Evolutionary conservation across 2,329 filamentous ascomycete genomes (phyloP), one percentile per base, ranked within the genome.

Genomic region (Ophiostoma himal-ulmi): DNA sequence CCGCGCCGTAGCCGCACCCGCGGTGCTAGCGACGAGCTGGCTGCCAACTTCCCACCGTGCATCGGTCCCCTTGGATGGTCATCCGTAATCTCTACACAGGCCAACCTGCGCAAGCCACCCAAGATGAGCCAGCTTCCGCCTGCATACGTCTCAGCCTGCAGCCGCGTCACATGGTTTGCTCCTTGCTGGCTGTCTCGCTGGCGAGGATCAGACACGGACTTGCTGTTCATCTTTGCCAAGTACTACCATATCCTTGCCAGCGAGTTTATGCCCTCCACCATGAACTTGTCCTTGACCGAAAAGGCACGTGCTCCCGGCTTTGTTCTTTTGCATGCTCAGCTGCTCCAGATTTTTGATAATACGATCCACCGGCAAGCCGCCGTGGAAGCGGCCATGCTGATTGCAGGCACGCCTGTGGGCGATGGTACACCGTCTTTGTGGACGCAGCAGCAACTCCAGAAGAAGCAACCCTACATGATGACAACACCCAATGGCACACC

Each of bases 201-300:
- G 94, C 90, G 88, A 72, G 94, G 94, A 17, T 88, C 89, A 1
- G 93, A 97, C 75, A 96, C 91, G 4, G 94, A 97, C 76, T 82
- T 97, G 44, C 92, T 97, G 77, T 97, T 94, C 80, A 90, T 96
- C 64, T 97, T 97, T 76, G 88, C 89, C 80, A 97, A 96, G 79
- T 90, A 95, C 77, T 96, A 91, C 75, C 91, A 94, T 78, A 85
- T 94, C 26, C 83, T 97, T 3, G 85, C 89, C 4, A 88, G 91
- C 57, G 91, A 95, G 72, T 91, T 91, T 74, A 82, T 91, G 75
- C 88, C 89, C 0, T 75, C 80, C 0, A 64, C 57, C 39, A 68
- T 74, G n/a, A 82, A 81, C 4, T 76, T 88, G 39, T 81, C 86
- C 1, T 78, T 88, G 20, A 75, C 80, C 0, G 84, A 87, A 71